Conservation (phyloP, 106 monocot species). For the Phalaenopsis equestris region DNA sequence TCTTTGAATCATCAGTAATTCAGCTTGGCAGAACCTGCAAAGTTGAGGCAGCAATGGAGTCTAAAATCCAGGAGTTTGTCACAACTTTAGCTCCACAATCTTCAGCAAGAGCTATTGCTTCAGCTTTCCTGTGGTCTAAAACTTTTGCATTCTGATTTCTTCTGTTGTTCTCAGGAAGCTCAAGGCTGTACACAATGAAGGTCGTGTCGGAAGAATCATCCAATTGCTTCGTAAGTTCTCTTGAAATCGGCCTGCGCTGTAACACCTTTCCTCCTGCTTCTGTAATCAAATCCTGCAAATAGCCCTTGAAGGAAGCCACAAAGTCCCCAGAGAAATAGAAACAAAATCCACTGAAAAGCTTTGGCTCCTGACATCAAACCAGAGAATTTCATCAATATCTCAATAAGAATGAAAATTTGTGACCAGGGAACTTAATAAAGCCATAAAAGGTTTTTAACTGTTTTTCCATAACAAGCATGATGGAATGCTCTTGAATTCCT, state of each 20-base stretch:
- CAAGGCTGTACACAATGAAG: constrained; percentile 60
- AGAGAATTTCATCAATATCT: neutral
- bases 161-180: constrained; percentile 35
- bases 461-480: neutral
- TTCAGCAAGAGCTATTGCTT: constrained; percentile 55
- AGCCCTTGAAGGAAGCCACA: constrained; percentile 54
- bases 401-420: neutral
- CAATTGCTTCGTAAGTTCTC: constrained; percentile 24
- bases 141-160: neutral
- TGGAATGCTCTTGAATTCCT: neutral
- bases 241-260: constrained; percentile 68
- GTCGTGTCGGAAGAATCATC: constrained; percentile 17
- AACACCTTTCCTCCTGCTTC: constrained; percentile 69
- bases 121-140: constrained; percentile 14
- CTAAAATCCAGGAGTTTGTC: constrained; percentile 66
- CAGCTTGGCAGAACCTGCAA: constrained; percentile 23
- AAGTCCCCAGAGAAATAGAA: constrained; percentile 81
- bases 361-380: constrained; percentile 49
- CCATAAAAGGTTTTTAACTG: neutral
- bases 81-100: constrained; percentile 53
- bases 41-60: constrained; percentile 75
- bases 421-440: neutral
- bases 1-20: neutral
- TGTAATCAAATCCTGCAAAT: constrained; percentile 64
- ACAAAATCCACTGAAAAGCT: constrained; percentile 42